Conservation (phyloP, 2,329 filamentous ascomycete genomes). For the Metarhizium humberi region DNA sequence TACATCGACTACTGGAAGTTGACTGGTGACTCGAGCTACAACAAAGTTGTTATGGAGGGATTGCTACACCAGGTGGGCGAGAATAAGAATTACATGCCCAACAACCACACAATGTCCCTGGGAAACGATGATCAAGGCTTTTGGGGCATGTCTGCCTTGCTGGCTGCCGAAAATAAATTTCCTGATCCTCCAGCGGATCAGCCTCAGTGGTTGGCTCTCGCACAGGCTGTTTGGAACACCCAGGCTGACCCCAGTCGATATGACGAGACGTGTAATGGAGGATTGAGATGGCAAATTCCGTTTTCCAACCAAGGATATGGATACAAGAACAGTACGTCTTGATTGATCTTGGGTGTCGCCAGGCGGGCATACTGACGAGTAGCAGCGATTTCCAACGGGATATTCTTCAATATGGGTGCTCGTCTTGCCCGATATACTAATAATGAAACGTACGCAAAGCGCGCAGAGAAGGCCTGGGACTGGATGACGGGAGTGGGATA, state of each 20-base stretch:
- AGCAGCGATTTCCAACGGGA: constrained; percentile 49
- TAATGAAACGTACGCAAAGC: constrained; percentile 54
- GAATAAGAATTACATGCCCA: constrained; percentile 48
- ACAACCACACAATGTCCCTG: constrained; percentile 46
- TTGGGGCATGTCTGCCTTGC: constrained; percentile 60
- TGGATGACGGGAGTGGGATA: constrained; percentile 48
- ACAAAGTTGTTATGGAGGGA: constrained; percentile 45
- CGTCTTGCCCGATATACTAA: constrained; percentile 63
- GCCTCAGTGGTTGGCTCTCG: constrained; percentile 55
- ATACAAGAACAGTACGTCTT: constrained; percentile 56
- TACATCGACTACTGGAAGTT: constrained; percentile 62
- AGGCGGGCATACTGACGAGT: constrained; percentile 1
- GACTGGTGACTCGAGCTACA: constrained; percentile 56
- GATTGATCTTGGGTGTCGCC: neutral
- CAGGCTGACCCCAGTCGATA: constrained; percentile 54
- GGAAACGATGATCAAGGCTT: constrained; percentile 66
- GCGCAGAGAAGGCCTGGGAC: constrained; percentile 53
- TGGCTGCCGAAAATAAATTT: constrained; percentile 56
- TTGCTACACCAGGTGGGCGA: constrained; percentile 51
- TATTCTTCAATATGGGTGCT: constrained; percentile 56
- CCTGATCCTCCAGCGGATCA: constrained; percentile 44
- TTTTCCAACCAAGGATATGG: constrained; percentile 65
- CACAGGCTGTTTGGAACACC: constrained; percentile 61
- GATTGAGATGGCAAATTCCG: constrained; percentile 71
- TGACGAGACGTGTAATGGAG: constrained; percentile 53